Percentiles rank a stretch among this genome's conserved stretches.
phyloP scores from a whole-genome alignment of 2,329 filamentous ascomycete species.

The Clarireedia paspali region DNA sequence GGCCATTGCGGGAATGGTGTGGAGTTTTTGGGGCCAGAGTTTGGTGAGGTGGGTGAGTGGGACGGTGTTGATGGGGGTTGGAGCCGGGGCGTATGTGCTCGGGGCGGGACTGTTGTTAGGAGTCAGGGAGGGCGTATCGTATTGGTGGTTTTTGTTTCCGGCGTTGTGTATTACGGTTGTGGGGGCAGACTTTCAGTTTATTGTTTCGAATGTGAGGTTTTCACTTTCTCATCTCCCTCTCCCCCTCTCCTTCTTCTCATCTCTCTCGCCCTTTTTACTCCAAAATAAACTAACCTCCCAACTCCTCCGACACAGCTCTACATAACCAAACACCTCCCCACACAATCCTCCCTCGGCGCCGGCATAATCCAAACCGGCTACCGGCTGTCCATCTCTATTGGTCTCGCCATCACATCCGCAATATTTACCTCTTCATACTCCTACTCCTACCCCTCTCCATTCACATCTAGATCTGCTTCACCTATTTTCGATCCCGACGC shows the following conservation, averaged over 20 bases:
- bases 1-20: conserved; percentile 52
- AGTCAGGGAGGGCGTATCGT: conserved; percentile 45
- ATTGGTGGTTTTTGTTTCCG: conserved; percentile 61
- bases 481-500: conserved; percentile 35
- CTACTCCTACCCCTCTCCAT: too few species aligned
- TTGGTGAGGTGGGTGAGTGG: conserved; percentile 58
- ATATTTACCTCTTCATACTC: conserved; percentile 33
- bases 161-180: conserved; percentile 52
- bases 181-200: conserved; percentile 63
- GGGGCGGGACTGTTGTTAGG: conserved; percentile 47
- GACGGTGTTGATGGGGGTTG: conserved; percentile 48
- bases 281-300: not conserved
- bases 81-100: conserved; percentile 33
- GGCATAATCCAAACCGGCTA: conserved; percentile 62
- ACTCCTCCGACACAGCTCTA: conserved; percentile 46
- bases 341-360: conserved; percentile 55
- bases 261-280: not conserved
- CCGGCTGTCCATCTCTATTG: conserved; percentile 38
- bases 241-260: not conserved
- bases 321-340: conserved; percentile 56
- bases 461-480: not conserved
- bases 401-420: conserved; percentile 55
- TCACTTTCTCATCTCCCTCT: not conserved
- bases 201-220: conserved; percentile 54
- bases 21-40: conserved; percentile 55